These are phyloP conservation scores for Cryptococcus amylolentus DNA, from an alignment of 1,284 basidiomycete genomes.

Conservation along the genomic window DNA sequence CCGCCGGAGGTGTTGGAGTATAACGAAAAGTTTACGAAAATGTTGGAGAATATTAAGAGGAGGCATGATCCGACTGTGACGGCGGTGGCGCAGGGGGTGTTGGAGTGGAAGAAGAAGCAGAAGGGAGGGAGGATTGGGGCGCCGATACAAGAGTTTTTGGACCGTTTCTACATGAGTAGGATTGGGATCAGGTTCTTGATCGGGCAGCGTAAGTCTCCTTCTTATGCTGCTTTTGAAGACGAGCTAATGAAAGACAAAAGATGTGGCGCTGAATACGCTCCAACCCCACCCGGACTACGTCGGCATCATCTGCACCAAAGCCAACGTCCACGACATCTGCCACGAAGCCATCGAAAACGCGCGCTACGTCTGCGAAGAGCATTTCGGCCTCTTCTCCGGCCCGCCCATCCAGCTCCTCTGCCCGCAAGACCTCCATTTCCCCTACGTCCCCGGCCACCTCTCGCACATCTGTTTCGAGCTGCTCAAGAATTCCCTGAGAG, in stretches of 20 bases:
- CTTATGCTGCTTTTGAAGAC: not conserved
- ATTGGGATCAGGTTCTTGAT: constrained; percentile 96
- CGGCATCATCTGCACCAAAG: constrained; percentile 95
- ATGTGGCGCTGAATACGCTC: constrained; percentile 86
- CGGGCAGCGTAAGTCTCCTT: constrained; percentile 56
- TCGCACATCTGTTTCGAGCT: constrained; percentile 96
- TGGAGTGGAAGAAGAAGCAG: constrained; percentile 59
- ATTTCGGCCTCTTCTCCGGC: constrained; percentile 89
- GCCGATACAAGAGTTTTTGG: constrained; percentile 92
- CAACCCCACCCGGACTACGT: constrained; percentile 88
- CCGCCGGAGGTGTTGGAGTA: constrained; percentile 93
- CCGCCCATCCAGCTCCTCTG: constrained; percentile 97
- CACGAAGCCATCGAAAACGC: constrained; percentile 98
- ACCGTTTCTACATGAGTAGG: constrained; percentile 94
- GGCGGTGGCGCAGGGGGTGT: constrained; percentile 82
- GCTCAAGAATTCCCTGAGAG: constrained; percentile 94
- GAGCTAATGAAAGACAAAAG: constrained; percentile 49
- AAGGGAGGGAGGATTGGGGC: constrained; percentile 57
- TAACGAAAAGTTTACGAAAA: constrained; percentile 84
- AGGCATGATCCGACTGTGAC: constrained; percentile 97
- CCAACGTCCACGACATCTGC: constrained; percentile 93
- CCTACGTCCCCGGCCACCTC: constrained; percentile 80
- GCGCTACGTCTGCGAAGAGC: constrained; percentile 96
- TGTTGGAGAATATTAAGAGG: constrained; percentile 85
- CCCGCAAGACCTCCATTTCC: constrained; percentile 78